Evolutionary conservation across 306 rosid genomes (phyloP).

Genomic region (Cucurbita moschata): DNA sequence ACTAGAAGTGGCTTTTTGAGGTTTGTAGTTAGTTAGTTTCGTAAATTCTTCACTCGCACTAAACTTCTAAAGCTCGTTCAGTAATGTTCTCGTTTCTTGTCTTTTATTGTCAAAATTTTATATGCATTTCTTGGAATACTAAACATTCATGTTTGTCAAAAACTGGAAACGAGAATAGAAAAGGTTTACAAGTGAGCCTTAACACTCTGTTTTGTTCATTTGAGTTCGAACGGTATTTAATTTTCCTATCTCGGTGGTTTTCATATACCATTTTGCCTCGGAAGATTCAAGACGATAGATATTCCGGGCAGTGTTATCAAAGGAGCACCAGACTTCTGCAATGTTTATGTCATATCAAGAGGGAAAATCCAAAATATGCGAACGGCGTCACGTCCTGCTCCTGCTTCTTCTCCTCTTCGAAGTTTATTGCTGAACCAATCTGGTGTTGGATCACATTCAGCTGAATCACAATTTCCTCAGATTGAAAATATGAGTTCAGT

Average conservation of each 20-base stretch:
- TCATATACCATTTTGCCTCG: conserved; percentile 10
- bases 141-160: not conserved
- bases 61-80: not conserved
- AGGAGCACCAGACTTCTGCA: conserved; percentile 85
- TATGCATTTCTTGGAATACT: not conserved
- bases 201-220: not conserved
- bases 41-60: not conserved
- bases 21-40: conserved; percentile 14
- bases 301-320: conserved; percentile 50
- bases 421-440: conserved; percentile 15
- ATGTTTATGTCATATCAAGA: conserved; percentile 54
- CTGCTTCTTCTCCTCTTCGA: conserved; percentile 33
- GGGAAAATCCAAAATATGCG: conserved; percentile 69
- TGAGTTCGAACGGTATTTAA: not conserved
- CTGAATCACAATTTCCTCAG: conserved; percentile 11
- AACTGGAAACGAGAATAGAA: not conserved
- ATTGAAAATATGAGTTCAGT: conserved; percentile 19
- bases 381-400: conserved; percentile 68
- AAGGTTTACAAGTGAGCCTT: not conserved
- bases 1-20: conserved; percentile 54
- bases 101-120: not conserved
- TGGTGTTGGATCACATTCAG: conserved; percentile 13
- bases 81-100: not conserved
- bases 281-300: conserved; percentile 79
- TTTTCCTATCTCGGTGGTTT: not conserved